These are phyloP conservation scores for Raffaelea albimanens DNA, from an alignment of 2,329 filamentous ascomycete species.

Conservation along the genomic window DNA sequence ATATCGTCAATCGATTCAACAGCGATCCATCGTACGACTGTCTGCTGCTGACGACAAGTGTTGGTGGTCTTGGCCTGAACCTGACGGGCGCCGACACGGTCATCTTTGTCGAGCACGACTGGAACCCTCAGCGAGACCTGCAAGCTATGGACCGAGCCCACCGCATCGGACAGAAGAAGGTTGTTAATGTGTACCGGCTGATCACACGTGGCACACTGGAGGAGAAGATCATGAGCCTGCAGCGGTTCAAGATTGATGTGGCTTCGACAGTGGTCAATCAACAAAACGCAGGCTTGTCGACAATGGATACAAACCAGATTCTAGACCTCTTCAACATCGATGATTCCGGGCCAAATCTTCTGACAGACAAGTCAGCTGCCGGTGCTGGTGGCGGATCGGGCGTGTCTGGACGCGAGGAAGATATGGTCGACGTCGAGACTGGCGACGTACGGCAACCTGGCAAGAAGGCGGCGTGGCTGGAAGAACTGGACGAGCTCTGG, in stretches of 20 bases:
- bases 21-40: constrained; percentile 95
- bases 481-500: constrained; percentile 93
- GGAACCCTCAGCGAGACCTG: constrained; percentile 98
- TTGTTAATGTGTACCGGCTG: constrained; percentile 95
- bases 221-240: constrained; percentile 95
- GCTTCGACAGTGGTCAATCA: constrained; percentile 98
- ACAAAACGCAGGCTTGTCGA: constrained; percentile 86
- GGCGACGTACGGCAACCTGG: constrained; percentile 90
- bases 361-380: constrained; percentile 49
- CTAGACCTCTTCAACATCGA: constrained; percentile 91
- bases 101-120: constrained; percentile 98
- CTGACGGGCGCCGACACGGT: constrained; percentile 95
- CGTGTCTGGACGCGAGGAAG: constrained; percentile 59
- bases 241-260: constrained; percentile 99
- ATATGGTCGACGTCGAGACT: constrained; percentile 87
- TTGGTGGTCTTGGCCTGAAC: constrained; percentile 90
- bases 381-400: constrained; percentile 11
- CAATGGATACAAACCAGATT: constrained; percentile 98
- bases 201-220: constrained; percentile 93
- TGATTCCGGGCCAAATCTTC: constrained; percentile 60
- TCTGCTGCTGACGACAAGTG: constrained; percentile 84
- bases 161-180: constrained; percentile 98
- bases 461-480: constrained; percentile 84
- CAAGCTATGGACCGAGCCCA: constrained; percentile 99
- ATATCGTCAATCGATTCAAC: constrained; percentile 98